Conservation (phyloP, 2,329 filamentous ascomycete genomes). For the Verticillium albo-atrum region DNA sequence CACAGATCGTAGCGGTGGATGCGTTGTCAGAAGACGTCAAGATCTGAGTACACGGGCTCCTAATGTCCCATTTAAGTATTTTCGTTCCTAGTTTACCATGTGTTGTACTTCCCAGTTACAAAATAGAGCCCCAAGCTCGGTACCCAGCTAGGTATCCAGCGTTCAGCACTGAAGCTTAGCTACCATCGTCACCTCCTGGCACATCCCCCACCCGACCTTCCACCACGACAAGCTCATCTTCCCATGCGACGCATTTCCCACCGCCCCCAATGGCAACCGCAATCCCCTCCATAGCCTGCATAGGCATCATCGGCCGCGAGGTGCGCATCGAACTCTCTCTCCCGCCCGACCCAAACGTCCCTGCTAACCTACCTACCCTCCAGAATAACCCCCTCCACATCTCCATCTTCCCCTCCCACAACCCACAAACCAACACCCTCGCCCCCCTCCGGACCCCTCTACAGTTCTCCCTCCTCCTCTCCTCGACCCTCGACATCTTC, state of each 20-base stretch:
- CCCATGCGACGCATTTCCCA: not conserved
- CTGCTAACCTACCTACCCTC: slow-evolving; percentile 5
- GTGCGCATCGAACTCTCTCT: slow-evolving; percentile 41
- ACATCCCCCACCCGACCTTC: not conserved
- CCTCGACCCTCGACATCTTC: slow-evolving; percentile 90
- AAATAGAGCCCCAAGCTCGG: too few relatives aligned
- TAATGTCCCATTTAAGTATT: too few relatives aligned
- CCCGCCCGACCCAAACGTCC: slow-evolving; percentile 1
- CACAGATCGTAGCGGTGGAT: too few relatives aligned
- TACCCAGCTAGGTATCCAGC: too few relatives aligned
- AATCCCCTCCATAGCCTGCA: slow-evolving; percentile 81
- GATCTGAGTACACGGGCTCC: too few relatives aligned
- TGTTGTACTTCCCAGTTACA: too few relatives aligned
- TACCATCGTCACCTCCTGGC: not conserved
- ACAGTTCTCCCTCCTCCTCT: slow-evolving; percentile 88
- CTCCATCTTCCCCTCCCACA: slow-evolving; percentile 77
- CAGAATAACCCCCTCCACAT: slow-evolving; percentile 97
- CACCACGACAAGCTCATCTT: too few relatives aligned
- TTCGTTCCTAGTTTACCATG: too few relatives aligned
- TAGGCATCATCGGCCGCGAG: slow-evolving; percentile 90
- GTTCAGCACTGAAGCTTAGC: not conserved
- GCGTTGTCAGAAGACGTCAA: too few relatives aligned
- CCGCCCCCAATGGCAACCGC: slow-evolving; percentile 49
- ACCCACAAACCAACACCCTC: slow-evolving; percentile 46
- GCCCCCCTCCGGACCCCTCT: slow-evolving; percentile 65